A percentile compares a stretch with the other conserved stretches of the same genome.
phyloP scores from a whole-genome alignment of 768 basidiomycete genomes.

The Sporobolomyces pararoseus region DNA sequence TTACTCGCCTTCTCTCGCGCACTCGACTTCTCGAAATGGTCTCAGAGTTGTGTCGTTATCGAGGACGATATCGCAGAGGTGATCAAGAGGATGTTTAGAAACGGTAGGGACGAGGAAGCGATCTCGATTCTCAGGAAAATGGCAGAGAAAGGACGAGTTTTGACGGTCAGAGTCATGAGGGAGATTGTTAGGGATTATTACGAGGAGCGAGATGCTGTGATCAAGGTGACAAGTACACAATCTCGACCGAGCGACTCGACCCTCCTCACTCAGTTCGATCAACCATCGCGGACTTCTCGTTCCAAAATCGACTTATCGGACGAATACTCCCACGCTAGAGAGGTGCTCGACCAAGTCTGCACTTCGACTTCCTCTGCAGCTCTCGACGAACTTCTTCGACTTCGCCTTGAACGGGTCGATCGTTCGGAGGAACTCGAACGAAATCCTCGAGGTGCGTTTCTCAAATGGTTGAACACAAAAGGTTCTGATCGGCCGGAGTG shows the following conservation, averaged over 20 bases:
- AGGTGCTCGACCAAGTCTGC: constrained; percentile 26
- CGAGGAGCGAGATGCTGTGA: background rate
- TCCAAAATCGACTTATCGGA: background rate
- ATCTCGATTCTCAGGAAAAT: background rate
- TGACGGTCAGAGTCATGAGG: background rate
- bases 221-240: background rate
- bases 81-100: background rate
- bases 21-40: background rate
- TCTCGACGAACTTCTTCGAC: constrained; percentile 13
- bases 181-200: background rate
- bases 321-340: constrained; percentile 20
- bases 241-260: background rate
- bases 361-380: background rate
- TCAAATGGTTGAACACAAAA: constrained; percentile 8
- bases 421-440: constrained; percentile 14
- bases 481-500: background rate
- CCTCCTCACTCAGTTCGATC: constrained; percentile 5
- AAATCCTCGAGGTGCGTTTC: constrained; percentile 3
- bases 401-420: constrained; percentile 23
- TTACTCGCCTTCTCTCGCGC: background rate
- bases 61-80: background rate
- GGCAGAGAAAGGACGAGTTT: background rate
- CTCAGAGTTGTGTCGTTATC: background rate
- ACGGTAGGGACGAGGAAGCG: background rate
- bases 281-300: no score